phyloP scores from a whole-genome alignment of 805 yeast species.

The Lipomyces yamadae region DNA sequence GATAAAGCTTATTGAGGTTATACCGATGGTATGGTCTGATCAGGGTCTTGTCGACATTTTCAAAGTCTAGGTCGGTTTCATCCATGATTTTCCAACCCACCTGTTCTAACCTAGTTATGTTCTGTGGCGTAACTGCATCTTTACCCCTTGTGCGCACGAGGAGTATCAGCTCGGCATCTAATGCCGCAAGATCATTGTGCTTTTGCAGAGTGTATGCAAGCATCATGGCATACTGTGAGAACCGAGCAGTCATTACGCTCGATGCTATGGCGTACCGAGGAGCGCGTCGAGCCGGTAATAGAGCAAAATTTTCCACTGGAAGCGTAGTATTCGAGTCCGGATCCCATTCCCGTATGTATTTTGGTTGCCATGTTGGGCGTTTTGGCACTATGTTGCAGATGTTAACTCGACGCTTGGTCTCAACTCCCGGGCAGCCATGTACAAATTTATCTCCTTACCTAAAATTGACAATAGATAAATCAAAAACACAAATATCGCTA shows the following conservation, averaged over 20 bases:
- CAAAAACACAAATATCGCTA: background rate
- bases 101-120: slow-evolving; percentile 38
- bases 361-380: background rate
- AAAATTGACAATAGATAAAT: background rate
- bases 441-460: background rate
- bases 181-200: slow-evolving; percentile 39
- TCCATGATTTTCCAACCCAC: slow-evolving; percentile 40
- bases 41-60: slow-evolving; percentile 37
- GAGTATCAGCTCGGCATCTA: slow-evolving; percentile 40
- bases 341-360: background rate
- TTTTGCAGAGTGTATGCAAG: slow-evolving; percentile 40
- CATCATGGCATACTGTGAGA: slow-evolving; percentile 39
- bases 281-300: slow-evolving; percentile 14
- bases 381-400: background rate
- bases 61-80: slow-evolving; percentile 40
- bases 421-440: background rate
- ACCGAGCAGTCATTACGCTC: slow-evolving; percentile 40
- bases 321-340: background rate
- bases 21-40: slow-evolving; percentile 38
- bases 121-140: slow-evolving; percentile 40
- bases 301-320: background rate
- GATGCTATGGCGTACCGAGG: slow-evolving; percentile 39
- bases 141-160: slow-evolving; percentile 41
- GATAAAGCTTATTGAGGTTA: slow-evolving; percentile 57
- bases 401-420: background rate